Evolutionary conservation across 345 rosid species (phyloP).

Genomic region (Eucalyptus viminalis): DNA sequence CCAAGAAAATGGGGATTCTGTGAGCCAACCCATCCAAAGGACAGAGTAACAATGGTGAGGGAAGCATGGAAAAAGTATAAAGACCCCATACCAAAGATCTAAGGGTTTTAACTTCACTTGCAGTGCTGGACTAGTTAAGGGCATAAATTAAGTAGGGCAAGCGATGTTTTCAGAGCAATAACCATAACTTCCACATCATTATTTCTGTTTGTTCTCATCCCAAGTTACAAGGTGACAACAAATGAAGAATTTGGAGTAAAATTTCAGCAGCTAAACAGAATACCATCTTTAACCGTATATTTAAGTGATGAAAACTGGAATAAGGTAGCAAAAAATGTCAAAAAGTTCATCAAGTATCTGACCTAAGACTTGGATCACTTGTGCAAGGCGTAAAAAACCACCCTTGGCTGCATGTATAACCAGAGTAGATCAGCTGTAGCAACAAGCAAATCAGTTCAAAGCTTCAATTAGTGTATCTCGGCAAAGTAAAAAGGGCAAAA

Average conservation of each 20-base stretch:
- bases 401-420: conserved; percentile 91
- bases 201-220: background rate
- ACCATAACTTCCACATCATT: background rate
- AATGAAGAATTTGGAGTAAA: background rate
- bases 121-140: background rate
- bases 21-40: background rate
- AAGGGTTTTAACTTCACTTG: background rate
- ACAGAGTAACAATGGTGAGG: background rate
- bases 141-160: background rate
- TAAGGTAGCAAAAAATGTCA: background rate
- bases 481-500: background rate
- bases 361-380: conserved; percentile 85
- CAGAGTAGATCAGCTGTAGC: conserved; percentile 75
- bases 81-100: background rate
- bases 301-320: background rate
- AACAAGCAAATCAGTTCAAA: background rate
- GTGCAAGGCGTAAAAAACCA: conserved; percentile 96
- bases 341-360: conserved; percentile 1
- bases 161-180: background rate
- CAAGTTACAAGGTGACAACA: background rate
- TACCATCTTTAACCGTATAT: background rate
- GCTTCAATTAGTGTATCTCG: background rate
- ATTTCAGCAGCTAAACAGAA: background rate
- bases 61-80: background rate
- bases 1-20: background rate